A percentile compares a stretch with the other conserved stretches of the same genome.
Evolutionary conservation across 2,329 filamentous ascomycete genomes (phyloP).

Genomic region (Talaromyces funiculosus): DNA sequence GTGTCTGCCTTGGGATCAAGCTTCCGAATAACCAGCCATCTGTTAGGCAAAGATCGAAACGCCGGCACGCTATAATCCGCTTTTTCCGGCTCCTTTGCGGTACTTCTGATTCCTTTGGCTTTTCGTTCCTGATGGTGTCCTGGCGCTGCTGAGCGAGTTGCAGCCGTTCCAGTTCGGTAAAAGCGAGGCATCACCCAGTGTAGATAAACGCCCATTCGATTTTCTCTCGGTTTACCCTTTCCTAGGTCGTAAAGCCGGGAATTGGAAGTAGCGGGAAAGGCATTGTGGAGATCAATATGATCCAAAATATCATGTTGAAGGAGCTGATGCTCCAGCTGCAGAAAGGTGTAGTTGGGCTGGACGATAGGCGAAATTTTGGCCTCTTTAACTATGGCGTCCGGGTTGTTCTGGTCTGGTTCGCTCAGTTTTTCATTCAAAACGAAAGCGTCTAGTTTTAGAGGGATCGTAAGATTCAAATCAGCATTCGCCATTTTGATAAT

Average conservation of each 20-base stretch:
- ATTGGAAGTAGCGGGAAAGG: neutral
- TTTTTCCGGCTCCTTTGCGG: neutral
- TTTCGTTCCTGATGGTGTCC: too few relatives aligned
- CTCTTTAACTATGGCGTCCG: too few relatives aligned
- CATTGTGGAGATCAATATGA: neutral
- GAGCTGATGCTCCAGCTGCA: too few relatives aligned
- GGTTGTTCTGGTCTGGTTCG: too few relatives aligned
- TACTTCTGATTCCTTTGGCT: neutral
- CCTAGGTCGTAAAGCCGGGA: neutral
- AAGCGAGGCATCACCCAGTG: slow-evolving; percentile 39
- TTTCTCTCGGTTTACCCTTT: neutral
- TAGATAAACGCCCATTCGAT: slow-evolving; percentile 40
- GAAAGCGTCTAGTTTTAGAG: too few relatives aligned
- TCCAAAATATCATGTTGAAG: neutral
- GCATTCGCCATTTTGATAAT: too few relatives aligned
- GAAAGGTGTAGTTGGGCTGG: too few relatives aligned
- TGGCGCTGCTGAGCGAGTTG: too few relatives aligned
- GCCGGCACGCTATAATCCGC: neutral
- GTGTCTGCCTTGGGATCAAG: too few relatives aligned
- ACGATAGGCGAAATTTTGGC: too few relatives aligned
- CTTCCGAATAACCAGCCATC: neutral
- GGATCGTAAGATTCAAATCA: too few relatives aligned
- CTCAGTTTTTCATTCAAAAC: too few relatives aligned
- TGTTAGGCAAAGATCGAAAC: neutral
- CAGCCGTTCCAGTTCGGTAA: slow-evolving; percentile 29